A percentile compares a stretch with the other conserved stretches of the same genome.
Conservation (phyloP, 768 basidiomycete species). For the Lactarius sp. region DNA sequence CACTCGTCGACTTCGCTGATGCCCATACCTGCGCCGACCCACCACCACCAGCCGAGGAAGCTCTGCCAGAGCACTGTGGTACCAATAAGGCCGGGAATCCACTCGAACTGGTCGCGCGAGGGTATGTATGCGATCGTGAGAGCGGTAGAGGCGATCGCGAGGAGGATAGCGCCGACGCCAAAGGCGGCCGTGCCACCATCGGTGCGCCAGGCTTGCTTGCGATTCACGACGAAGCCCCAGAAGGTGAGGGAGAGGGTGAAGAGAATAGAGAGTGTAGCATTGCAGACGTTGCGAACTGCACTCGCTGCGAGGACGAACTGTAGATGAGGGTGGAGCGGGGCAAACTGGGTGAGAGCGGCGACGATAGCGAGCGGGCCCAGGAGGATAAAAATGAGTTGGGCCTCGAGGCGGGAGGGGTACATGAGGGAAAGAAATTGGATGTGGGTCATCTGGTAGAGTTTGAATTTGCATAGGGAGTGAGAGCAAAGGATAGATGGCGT, state of each 20-base stretch:
- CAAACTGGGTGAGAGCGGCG: constrained; percentile 78
- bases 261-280: constrained; percentile 91
- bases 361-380: constrained; percentile 85
- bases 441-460: constrained; percentile 73
- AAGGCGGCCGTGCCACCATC: constrained; percentile 97
- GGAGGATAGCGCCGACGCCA: constrained; percentile 72
- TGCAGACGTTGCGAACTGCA: constrained; percentile 89
- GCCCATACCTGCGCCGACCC: constrained; percentile 91
- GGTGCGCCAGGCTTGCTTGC: constrained; percentile 88
- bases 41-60: constrained; percentile 99
- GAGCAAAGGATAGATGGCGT: constrained; percentile 26
- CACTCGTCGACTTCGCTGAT: constrained; percentile 66
- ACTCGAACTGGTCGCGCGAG: constrained; percentile 76
- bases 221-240: constrained; percentile 91
- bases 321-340: constrained; percentile 52
- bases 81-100: constrained; percentile 89
- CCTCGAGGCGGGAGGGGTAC: constrained; percentile 88
- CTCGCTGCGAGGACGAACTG: constrained; percentile 44
- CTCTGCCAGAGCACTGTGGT: constrained; percentile 95
- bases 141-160: constrained; percentile 79
- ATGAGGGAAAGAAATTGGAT: constrained; percentile 96
- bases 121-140: constrained; percentile 89
- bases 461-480: not conserved
- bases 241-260: constrained; percentile 86
- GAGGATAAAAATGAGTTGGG: constrained; percentile 75